These are phyloP conservation scores for Fusarium sp. DNA, from an alignment of 2,329 filamentous ascomycete species.

Conservation along the genomic window DNA sequence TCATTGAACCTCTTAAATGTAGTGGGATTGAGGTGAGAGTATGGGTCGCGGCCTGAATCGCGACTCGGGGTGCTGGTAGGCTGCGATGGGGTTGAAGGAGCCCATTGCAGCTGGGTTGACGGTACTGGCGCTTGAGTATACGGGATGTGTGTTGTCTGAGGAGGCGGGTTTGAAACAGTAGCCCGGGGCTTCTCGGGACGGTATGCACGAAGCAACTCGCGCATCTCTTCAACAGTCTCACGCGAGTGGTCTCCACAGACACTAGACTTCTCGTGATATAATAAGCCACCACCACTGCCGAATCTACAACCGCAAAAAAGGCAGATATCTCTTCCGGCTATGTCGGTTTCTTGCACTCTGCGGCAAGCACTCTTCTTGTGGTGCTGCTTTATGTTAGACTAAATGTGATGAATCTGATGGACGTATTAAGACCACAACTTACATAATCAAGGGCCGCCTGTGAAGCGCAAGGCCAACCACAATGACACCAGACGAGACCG, in stretches of 20 bases:
- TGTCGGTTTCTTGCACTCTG: conserved; percentile 24
- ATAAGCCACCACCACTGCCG: conserved; percentile 55
- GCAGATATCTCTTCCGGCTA: conserved; percentile 56
- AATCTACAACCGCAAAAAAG: conserved; percentile 62
- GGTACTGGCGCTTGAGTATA: not conserved
- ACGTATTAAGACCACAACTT: conserved; percentile 25
- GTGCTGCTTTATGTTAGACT: conserved; percentile 48
- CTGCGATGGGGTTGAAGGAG: conserved; percentile 1
- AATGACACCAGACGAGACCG: conserved; percentile 50
- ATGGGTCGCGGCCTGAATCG: conserved; percentile 59
- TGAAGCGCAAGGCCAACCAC: conserved; percentile 55
- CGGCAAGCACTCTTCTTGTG: conserved; percentile 47
- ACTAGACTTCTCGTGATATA: conserved; percentile 60
- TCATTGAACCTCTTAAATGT: conserved; percentile 45
- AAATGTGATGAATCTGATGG: not conserved
- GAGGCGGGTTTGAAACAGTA: not conserved
- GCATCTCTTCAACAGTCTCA: conserved; percentile 31
- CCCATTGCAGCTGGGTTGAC: conserved; percentile 5
- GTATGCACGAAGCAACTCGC: conserved; percentile 15
- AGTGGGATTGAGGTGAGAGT: conserved; percentile 58
- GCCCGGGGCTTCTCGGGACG: conserved; percentile 12
- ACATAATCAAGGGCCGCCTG: conserved; percentile 51
- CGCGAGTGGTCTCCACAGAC: conserved; percentile 61
- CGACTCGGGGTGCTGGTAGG: conserved; percentile 36
- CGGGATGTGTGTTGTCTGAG: not conserved